Percentiles rank a stretch among this genome's conserved stretches.
Conservation (phyloP, 2,329 filamentous ascomycete genomes). For the Pseudogymnoascus sp. region DNA sequence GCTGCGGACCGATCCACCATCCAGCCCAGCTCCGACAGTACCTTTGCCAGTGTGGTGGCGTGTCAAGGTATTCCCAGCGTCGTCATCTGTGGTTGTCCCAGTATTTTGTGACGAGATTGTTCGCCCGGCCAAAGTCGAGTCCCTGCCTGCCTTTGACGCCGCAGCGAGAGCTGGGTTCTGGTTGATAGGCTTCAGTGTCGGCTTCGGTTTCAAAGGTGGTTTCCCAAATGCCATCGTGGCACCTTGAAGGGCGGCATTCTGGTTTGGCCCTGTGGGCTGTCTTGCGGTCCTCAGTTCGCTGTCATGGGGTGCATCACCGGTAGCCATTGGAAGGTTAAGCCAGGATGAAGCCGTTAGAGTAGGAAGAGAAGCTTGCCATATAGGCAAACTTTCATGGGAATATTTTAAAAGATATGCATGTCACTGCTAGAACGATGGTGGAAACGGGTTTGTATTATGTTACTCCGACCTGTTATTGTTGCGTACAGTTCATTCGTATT, state of each 20-base stretch:
- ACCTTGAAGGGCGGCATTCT: constrained; percentile 40
- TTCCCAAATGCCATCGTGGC: constrained; percentile 42
- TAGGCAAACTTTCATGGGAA: not conserved
- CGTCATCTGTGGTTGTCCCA: constrained; percentile 9
- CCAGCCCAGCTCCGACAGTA: constrained; percentile 10
- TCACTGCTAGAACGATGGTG: not conserved
- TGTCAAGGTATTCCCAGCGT: not conserved
- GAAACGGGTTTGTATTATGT: not conserved
- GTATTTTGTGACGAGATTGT: constrained; percentile 11
- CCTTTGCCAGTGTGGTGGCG: not conserved
- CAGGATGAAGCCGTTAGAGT: not conserved
- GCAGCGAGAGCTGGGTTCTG: constrained; percentile 33
- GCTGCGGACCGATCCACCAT: constrained; percentile 14
- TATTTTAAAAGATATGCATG: not conserved
- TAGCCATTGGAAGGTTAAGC: not conserved
- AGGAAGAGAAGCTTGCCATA: constrained; percentile 3
- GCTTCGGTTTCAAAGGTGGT: constrained; percentile 34
- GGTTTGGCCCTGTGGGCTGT: constrained; percentile 13
- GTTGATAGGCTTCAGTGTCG: constrained; percentile 15
- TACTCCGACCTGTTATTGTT: not conserved
- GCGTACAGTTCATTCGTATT: not conserved
- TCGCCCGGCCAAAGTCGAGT: constrained; percentile 10
- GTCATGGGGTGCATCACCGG: not conserved
- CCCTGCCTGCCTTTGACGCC: constrained; percentile 33
- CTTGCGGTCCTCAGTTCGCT: not conserved